Evolutionary conservation across 2,329 filamentous ascomycete species (phyloP).

Genomic region (Trichophyton schoenleinii): DNA sequence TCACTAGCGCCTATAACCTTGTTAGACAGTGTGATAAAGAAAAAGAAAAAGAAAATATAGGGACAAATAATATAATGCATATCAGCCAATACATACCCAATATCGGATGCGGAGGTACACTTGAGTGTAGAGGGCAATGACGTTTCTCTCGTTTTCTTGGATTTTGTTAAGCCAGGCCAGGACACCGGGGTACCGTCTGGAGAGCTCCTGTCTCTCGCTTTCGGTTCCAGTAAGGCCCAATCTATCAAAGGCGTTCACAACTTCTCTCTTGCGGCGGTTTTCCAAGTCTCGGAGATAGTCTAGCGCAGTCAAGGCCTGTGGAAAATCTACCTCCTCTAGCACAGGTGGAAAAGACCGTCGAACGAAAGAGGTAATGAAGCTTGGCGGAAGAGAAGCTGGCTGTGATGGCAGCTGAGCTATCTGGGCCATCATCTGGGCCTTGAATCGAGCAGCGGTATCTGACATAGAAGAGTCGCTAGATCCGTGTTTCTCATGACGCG

Average conservation of each 20-base stretch:
- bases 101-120: conserved; percentile 50
- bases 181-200: conserved; percentile 42
- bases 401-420: conserved; percentile 48
- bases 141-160: conserved; percentile 38
- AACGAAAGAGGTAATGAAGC: conserved; percentile 51
- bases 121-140: conserved; percentile 47
- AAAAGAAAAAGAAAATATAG: conserved; percentile 7
- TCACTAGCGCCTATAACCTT: conserved; percentile 46
- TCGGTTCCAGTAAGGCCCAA: conserved; percentile 41
- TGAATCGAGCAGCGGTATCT: conserved; percentile 32
- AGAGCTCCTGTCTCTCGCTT: conserved; percentile 38
- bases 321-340: conserved; percentile 49
- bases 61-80: neutral
- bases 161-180: conserved; percentile 44
- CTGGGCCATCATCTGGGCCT: conserved; percentile 35
- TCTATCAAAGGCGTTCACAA: conserved; percentile 41
- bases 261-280: conserved; percentile 45
- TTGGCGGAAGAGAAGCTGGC: conserved; percentile 48
- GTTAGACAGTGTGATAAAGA: conserved; percentile 1
- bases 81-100: conserved; percentile 40
- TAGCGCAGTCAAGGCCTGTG: conserved; percentile 51
- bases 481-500: conserved; percentile 17
- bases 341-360: conserved; percentile 46
- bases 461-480: conserved; percentile 13
- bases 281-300: conserved; percentile 56